phyloP scores from a whole-genome alignment of 768 basidiomycete genomes.

The Calvatia gigantea region DNA sequence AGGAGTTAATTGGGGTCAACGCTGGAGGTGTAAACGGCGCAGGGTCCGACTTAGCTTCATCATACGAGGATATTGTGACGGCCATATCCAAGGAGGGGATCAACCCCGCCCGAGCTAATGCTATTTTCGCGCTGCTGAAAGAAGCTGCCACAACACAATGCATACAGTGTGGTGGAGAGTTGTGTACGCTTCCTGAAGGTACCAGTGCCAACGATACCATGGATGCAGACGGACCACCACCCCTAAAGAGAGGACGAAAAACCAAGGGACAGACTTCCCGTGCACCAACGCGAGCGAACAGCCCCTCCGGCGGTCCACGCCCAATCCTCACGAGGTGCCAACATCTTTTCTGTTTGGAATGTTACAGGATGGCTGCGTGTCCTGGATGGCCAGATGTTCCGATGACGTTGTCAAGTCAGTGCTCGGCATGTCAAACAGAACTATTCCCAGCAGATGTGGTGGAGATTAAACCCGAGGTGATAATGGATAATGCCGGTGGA shows the following conservation, averaged over 20 bases:
- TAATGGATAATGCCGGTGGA: conserved; percentile 30
- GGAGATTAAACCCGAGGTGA: conserved; percentile 67
- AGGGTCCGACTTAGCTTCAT: conserved; percentile 44
- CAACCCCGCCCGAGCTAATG: conserved; percentile 65
- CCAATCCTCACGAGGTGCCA: conserved; percentile 89
- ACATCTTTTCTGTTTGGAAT: conserved; percentile 86
- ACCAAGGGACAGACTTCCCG: conserved; percentile 54
- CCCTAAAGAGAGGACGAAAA: conserved; percentile 43
- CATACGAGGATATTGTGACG: conserved; percentile 77
- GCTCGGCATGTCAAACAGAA: conserved; percentile 73
- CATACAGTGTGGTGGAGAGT: conserved; percentile 80
- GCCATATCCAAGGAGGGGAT: conserved; percentile 80
- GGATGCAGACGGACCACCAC: conserved; percentile 47
- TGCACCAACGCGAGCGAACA: conserved; percentile 69
- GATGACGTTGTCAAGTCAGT: conserved; percentile 54
- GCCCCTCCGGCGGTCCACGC: conserved; percentile 54
- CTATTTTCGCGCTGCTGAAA: conserved; percentile 81
- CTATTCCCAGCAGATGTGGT: conserved; percentile 74
- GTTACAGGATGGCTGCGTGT: too few relatives aligned
- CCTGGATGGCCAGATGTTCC: conserved; percentile 75
- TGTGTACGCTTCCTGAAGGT: conserved; percentile 51
- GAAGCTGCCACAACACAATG: conserved; percentile 90
- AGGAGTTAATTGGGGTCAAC: conserved; percentile 80
- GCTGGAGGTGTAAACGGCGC: conserved; percentile 32
- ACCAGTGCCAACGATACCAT: conserved; percentile 36